Evolutionary conservation across 2,329 filamentous ascomycete species (phyloP).

Genomic region (Verticillium isaacii): DNA sequence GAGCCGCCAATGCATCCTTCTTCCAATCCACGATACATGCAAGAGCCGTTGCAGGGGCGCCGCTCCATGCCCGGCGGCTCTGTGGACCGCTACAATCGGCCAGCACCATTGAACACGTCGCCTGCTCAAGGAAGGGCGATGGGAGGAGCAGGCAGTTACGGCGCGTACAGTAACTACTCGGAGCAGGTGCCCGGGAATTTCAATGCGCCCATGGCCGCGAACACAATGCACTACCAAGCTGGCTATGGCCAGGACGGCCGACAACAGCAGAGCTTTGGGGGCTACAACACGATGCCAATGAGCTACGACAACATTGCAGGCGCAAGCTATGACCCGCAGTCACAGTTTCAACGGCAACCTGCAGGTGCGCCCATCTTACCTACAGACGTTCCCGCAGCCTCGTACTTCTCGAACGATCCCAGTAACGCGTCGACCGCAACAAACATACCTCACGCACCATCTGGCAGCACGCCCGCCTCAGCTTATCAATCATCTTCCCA

Average conservation of each 20-base stretch:
- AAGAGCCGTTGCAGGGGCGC: slow-evolving; percentile 43
- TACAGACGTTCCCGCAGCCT: slow-evolving; percentile 56
- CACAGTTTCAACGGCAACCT: slow-evolving; percentile 73
- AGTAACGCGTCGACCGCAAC: slow-evolving; percentile 55
- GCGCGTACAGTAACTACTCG: slow-evolving; percentile 49
- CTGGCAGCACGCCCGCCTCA: slow-evolving; percentile 44
- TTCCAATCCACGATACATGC: slow-evolving; percentile 49
- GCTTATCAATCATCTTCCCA: slow-evolving; percentile 64
- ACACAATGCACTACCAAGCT: slow-evolving; percentile 53
- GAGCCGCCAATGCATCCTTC: slow-evolving; percentile 62
- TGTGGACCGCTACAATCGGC: slow-evolving; percentile 41
- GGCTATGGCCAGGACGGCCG: slow-evolving; percentile 62
- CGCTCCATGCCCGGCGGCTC: slow-evolving; percentile 23
- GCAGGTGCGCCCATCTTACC: slow-evolving; percentile 73
- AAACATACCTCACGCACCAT: slow-evolving; percentile 41
- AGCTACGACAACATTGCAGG: slow-evolving; percentile 52
- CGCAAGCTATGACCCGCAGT: slow-evolving; percentile 62
- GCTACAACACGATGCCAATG: slow-evolving; percentile 61
- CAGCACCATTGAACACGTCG: slow-evolving; percentile 44
- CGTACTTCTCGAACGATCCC: slow-evolving; percentile 70
- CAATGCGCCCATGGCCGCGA: slow-evolving; percentile 52
- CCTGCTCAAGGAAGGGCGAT: slow-evolving; percentile 43
- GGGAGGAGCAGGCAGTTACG: slow-evolving; percentile 53
- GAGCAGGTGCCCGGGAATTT: slow-evolving; percentile 48
- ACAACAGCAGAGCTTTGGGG: slow-evolving; percentile 49